Evolutionary conservation across 1,284 basidiomycete genomes (phyloP).

Genomic region (Ganoderma resinaceum): DNA sequence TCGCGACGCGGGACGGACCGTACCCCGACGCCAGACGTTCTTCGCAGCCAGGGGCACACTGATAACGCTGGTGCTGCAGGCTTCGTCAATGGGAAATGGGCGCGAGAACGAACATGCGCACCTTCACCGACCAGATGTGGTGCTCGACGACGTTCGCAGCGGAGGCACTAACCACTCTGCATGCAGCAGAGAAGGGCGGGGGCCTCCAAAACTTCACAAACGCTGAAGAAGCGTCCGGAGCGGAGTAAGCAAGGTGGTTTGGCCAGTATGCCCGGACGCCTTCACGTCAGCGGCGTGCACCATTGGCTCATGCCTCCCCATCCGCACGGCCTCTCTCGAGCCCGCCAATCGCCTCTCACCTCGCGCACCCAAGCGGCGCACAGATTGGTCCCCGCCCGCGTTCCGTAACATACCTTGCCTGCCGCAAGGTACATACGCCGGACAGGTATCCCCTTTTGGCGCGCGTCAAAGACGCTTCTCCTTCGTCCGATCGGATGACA

Average conservation of each 20-base stretch:
- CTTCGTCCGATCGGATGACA: slow-evolving; percentile 22
- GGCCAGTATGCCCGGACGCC: slow-evolving; percentile 1
- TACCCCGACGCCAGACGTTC: slow-evolving; percentile 4
- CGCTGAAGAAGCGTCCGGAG: slow-evolving; percentile 2
- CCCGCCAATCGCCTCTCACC: not conserved
- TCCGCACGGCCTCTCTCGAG: not conserved
- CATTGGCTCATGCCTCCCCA: not conserved
- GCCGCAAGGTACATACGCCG: slow-evolving; percentile 2
- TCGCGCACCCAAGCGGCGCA: not conserved
- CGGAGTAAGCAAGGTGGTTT: not conserved
- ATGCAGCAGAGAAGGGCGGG: not conserved
- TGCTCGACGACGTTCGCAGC: not conserved
- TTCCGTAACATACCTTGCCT: not conserved
- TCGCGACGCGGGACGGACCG: slow-evolving; percentile 5
- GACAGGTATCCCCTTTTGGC: not conserved
- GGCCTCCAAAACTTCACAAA: slow-evolving; percentile 2
- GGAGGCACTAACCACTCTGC: not conserved
- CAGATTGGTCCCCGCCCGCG: slow-evolving; percentile 10
- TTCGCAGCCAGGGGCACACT: slow-evolving; percentile 1
- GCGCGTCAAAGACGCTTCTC: not conserved
- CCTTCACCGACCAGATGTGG: not conserved
- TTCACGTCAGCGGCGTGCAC: not conserved
- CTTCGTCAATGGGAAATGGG: not conserved
- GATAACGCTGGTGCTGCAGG: not conserved
- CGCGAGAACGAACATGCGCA: not conserved